phyloP scores from a whole-genome alignment of 176 grass and related monocot species.

The Neostapfia colusana region DNA sequence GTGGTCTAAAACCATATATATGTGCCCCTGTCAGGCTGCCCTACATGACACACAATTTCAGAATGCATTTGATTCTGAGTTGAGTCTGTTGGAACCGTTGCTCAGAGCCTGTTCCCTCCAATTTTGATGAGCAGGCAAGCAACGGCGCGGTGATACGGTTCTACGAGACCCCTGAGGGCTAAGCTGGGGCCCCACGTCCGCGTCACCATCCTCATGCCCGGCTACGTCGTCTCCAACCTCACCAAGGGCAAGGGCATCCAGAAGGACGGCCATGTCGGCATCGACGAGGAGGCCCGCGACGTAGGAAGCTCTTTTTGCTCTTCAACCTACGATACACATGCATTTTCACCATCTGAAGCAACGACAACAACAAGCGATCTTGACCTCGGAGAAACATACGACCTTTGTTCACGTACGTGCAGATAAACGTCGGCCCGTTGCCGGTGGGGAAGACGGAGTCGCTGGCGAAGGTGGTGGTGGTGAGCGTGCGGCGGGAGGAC shows the following conservation, averaged over 20 bases:
- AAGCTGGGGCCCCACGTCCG: slow-evolving; percentile 64
- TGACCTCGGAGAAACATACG: neutral
- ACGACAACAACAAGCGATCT: neutral
- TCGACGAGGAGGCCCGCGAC: slow-evolving; percentile 65
- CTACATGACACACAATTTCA: no score
- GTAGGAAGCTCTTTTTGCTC: slow-evolving; percentile 9
- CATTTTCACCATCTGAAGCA: neutral
- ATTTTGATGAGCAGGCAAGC: slow-evolving; percentile 56
- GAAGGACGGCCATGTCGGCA: slow-evolving; percentile 62
- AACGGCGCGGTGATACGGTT: slow-evolving; percentile 73
- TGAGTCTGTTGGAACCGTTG: no score
- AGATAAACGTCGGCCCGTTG: slow-evolving; percentile 64
- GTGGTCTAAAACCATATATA: no score
- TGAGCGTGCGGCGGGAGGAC: slow-evolving; percentile 56
- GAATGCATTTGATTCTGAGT: no score
- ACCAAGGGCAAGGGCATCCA: slow-evolving; percentile 80
- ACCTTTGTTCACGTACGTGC: neutral
- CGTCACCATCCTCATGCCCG: slow-evolving; percentile 70
- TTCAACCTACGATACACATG: neutral
- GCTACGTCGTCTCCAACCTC: slow-evolving; percentile 78
- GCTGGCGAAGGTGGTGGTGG: slow-evolving; percentile 61
- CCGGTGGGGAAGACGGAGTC: slow-evolving; percentile 69
- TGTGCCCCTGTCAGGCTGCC: no score
- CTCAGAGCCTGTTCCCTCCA: neutral
- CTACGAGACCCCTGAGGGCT: slow-evolving; percentile 66